A percentile compares a stretch with the other conserved stretches of the same genome.
These are phyloP conservation scores for Chrysosporium keratinophilum DNA, from an alignment of 2,329 filamentous ascomycete genomes.

Conservation along the genomic window DNA sequence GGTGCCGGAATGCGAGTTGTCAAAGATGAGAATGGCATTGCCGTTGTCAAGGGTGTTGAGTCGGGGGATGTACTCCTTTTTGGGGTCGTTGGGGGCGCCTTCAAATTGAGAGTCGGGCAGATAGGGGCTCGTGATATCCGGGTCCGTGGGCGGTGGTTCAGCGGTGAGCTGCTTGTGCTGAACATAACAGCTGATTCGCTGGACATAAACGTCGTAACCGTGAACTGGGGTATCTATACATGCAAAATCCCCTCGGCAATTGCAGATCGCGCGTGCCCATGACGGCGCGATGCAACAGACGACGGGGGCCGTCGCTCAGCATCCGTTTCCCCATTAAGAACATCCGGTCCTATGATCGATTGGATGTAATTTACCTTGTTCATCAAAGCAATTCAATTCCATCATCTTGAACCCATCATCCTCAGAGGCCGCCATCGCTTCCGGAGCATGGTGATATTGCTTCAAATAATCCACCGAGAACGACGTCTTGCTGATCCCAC, in stretches of 20 bases:
- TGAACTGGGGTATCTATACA: slow-evolving; percentile 33
- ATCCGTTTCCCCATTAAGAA: slow-evolving; percentile 1
- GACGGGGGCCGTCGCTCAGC: background rate
- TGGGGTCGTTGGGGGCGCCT: slow-evolving; percentile 22
- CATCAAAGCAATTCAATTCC: slow-evolving; percentile 43
- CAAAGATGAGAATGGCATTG: slow-evolving; percentile 45
- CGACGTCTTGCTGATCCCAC: slow-evolving; percentile 40
- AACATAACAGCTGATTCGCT: slow-evolving; percentile 42
- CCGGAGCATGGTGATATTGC: slow-evolving; percentile 29
- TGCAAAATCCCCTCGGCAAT: background rate
- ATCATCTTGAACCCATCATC: slow-evolving; percentile 36
- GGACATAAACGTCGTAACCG: slow-evolving; percentile 42
- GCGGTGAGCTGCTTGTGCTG: slow-evolving; percentile 39
- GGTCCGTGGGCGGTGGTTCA: slow-evolving; percentile 28
- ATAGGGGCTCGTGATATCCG: slow-evolving; percentile 40
- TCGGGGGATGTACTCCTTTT: slow-evolving; percentile 32
- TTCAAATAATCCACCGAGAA: slow-evolving; percentile 46
- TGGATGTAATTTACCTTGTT: slow-evolving; percentile 21
- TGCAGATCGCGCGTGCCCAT: slow-evolving; percentile 3
- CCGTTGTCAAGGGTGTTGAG: slow-evolving; percentile 40
- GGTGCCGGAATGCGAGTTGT: slow-evolving; percentile 39
- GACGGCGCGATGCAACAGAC: background rate
- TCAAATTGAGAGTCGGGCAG: slow-evolving; percentile 28
- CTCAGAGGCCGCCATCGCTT: slow-evolving; percentile 13
- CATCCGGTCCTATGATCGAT: background rate